Evolutionary conservation across 2,329 filamentous ascomycete species (phyloP).

Genomic region (Pseudocercospora crystallina): DNA sequence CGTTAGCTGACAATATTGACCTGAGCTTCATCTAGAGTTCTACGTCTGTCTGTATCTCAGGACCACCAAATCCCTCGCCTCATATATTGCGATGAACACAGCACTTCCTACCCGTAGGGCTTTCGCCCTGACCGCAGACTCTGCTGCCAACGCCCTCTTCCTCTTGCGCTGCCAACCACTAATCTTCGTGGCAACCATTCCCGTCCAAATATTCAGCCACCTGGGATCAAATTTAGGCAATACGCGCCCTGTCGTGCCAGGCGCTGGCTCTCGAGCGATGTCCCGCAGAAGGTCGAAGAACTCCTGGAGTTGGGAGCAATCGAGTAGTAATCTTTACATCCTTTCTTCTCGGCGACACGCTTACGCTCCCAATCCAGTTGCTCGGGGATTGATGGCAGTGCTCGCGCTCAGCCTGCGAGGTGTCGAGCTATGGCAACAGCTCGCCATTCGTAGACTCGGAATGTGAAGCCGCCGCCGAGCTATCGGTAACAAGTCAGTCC

Average conservation of each 20-base stretch:
- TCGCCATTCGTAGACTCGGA: conserved; percentile 4
- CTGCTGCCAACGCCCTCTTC: not conserved
- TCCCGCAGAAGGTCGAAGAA: conserved; percentile 4
- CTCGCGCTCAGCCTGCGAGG: not conserved
- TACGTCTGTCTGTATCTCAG: no score
- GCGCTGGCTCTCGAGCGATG: conserved; percentile 1
- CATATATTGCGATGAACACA: no score
- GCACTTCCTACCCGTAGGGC: no score
- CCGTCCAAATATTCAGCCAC: conserved; percentile 3
- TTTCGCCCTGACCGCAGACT: not conserved
- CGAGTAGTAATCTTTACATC: conserved; percentile 5
- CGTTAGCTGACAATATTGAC: no score
- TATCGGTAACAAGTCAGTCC: not conserved
- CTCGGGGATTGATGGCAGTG: not conserved
- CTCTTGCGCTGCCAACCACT: conserved; percentile 5
- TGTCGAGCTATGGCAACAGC: conserved; percentile 4
- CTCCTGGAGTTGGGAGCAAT: not conserved
- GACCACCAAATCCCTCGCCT: no score
- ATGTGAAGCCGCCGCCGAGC: conserved; percentile 3
- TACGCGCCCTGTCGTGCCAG: not conserved
- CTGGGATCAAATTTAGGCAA: conserved; percentile 1
- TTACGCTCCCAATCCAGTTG: conserved; percentile 3
- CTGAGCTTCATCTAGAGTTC: no score
- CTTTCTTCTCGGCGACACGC: conserved; percentile 4
- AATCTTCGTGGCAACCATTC: conserved; percentile 5